Percentiles rank a stretch among this genome's conserved stretches.
Evolutionary conservation across 2,329 filamentous ascomycete genomes (phyloP).

Genomic region (Talaromyces sp.): DNA sequence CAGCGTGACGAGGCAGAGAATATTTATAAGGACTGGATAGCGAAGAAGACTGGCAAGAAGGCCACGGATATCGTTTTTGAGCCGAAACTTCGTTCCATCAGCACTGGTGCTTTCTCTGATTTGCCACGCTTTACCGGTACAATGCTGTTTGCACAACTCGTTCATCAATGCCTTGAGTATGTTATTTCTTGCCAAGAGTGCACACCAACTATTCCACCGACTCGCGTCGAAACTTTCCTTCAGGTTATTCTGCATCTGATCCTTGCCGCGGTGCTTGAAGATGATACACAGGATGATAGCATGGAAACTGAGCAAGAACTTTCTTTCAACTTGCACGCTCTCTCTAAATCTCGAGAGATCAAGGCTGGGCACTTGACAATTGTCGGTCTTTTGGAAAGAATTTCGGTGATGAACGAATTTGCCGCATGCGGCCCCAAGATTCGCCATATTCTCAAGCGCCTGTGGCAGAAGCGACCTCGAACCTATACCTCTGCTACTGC

Average conservation of each 20-base stretch:
- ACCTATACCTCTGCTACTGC: constrained; percentile 71
- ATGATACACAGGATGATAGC: constrained; percentile 63
- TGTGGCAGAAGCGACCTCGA: constrained; percentile 78
- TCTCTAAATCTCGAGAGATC: constrained; percentile 62
- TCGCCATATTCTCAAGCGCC: constrained; percentile 75
- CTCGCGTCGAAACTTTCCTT: constrained; percentile 85
- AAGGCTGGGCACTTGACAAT: constrained; percentile 50
- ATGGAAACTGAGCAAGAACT: constrained; percentile 50
- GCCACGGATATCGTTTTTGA: constrained; percentile 87
- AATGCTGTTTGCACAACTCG: constrained; percentile 82
- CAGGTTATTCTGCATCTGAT: constrained; percentile 88
- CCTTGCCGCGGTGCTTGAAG: constrained; percentile 83
- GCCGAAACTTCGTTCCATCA: constrained; percentile 76
- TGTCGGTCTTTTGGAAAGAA: constrained; percentile 55
- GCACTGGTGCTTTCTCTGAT: constrained; percentile 73
- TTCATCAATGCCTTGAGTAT: constrained; percentile 86
- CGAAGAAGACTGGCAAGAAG: constrained; percentile 81
- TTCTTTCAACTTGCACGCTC: constrained; percentile 74
- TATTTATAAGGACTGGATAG: constrained; percentile 83
- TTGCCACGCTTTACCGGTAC: constrained; percentile 81
- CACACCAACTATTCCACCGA: constrained; percentile 75
- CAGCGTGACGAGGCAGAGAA: constrained; percentile 93
- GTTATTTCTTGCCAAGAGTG: constrained; percentile 68
- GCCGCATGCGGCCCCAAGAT: constrained; percentile 85
- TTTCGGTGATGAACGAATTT: constrained; percentile 70